A percentile compares a stretch with the other conserved stretches of the same genome.
These are phyloP conservation scores for Diphasiastrum complanatum DNA, from an alignment of 83 land plant species.

Conservation along the genomic window DNA sequence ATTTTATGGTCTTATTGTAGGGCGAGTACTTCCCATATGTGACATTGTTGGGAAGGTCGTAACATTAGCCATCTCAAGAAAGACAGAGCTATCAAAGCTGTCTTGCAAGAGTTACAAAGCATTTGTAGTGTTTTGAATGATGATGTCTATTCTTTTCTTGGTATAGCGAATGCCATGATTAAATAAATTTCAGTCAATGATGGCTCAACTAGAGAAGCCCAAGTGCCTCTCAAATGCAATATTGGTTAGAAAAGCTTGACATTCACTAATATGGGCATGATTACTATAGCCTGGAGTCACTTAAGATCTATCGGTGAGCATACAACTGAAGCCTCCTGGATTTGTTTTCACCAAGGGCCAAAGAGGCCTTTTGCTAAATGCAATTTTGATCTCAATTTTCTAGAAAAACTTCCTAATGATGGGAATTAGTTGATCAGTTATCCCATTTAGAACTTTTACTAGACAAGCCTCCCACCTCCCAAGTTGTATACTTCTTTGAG, in stretches of 20 bases:
- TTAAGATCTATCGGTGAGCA: too few species aligned
- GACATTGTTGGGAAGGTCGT: constrained; percentile 92
- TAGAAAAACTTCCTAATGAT: too few species aligned
- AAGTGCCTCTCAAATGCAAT: constrained; percentile 57
- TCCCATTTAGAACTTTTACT: too few species aligned
- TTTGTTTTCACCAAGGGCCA: too few species aligned
- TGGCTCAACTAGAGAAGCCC: constrained; percentile 79
- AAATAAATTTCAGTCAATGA: constrained; percentile 69
- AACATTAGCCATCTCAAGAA: constrained; percentile 58
- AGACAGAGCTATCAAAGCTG: constrained; percentile 58
- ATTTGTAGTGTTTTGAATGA: constrained; percentile 61
- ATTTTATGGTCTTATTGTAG: too few species aligned
- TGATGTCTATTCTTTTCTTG: constrained; percentile 80
- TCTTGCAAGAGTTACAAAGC: constrained; percentile 49
- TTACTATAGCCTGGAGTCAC: too few species aligned
- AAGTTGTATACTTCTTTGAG: too few species aligned
- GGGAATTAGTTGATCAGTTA: too few species aligned
- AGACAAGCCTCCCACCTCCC: too few species aligned
- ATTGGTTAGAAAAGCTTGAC: constrained; percentile 59
- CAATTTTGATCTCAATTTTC: too few species aligned
- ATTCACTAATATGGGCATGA: constrained; percentile 23
- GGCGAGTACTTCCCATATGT: constrained; percentile 86
- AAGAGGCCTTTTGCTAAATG: too few species aligned
- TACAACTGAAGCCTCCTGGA: too few species aligned
- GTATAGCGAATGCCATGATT: constrained; percentile 75